These are phyloP conservation scores for Antrodiella citrinella DNA, from an alignment of 768 basidiomycete species.

Conservation along the genomic window DNA sequence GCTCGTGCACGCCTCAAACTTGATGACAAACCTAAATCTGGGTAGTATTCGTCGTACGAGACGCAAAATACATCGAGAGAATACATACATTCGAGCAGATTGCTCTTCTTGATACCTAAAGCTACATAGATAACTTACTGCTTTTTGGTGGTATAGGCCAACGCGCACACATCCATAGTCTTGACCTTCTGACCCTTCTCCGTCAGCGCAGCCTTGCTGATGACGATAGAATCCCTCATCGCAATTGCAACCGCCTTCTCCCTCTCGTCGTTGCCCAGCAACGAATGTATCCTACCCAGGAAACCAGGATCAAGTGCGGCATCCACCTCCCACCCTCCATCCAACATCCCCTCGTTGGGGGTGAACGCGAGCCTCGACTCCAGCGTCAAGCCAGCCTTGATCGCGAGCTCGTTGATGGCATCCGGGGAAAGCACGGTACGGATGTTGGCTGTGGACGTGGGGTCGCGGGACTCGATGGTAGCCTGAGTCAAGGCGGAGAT, in stretches of 20 bases:
- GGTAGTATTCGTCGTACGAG: too few species aligned
- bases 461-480: constrained; percentile 25
- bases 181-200: constrained; percentile 8
- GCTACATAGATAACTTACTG: constrained; percentile 16
- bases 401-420: constrained; percentile 22
- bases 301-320: constrained; percentile 18
- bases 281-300: constrained; percentile 5
- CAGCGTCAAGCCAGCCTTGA: constrained; percentile 17
- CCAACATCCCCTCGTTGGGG: constrained; percentile 20
- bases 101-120: constrained; percentile 17
- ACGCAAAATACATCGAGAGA: too few species aligned
- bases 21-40: too few species aligned
- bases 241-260: constrained; percentile 26
- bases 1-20: too few species aligned
- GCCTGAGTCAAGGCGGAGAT: constrained; percentile 30
- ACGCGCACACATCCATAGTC: constrained; percentile 15
- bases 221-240: constrained; percentile 22
- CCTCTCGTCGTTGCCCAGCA: constrained; percentile 21
- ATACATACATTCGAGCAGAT: constrained; percentile 16
- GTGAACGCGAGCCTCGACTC: constrained; percentile 16
- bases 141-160: constrained; percentile 10
- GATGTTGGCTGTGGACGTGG: constrained; percentile 23
- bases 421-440: constrained; percentile 29
- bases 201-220: constrained; percentile 7
- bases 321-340: constrained; percentile 29